A percentile compares a stretch with the other conserved stretches of the same genome.
Evolutionary conservation across 805 yeast species (phyloP).

Genomic region (Kuraishia borneana): DNA sequence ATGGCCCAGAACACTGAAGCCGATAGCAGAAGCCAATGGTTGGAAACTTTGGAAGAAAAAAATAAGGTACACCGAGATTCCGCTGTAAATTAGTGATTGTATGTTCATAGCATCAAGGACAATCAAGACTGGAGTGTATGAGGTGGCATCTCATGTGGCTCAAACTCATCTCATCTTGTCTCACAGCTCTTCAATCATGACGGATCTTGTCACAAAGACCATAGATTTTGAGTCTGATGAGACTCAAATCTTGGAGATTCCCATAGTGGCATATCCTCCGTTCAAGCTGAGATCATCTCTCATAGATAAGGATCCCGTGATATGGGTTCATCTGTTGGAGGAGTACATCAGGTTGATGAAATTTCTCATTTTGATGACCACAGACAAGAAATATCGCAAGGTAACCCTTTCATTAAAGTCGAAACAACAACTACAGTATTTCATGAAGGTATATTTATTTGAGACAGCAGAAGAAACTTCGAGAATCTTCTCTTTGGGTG

Average conservation of each 20-base stretch:
- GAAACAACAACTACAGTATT: conserved; percentile 44
- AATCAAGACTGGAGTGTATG: not conserved
- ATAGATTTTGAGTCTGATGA: conserved; percentile 2
- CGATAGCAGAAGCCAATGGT: conserved; percentile 51
- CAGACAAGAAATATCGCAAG: conserved; percentile 19
- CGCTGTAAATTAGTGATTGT: not conserved
- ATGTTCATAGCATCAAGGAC: not conserved
- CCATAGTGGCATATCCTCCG: conserved; percentile 65
- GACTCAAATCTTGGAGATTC: conserved; percentile 23
- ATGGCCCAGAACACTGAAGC: conserved; percentile 61
- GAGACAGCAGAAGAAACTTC: conserved; percentile 55
- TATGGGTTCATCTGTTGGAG: conserved; percentile 66
- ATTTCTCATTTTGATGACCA: conserved; percentile 24
- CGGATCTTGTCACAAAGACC: not conserved
- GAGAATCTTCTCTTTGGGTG: conserved; percentile 57
- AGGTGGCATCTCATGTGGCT: not conserved
- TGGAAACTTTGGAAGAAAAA: no score
- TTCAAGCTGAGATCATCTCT: conserved; percentile 65
- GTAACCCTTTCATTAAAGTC: conserved; percentile 36
- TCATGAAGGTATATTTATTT: conserved; percentile 43
- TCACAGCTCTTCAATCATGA: no score
- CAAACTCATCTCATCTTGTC: no score
- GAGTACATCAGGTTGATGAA: conserved; percentile 45
- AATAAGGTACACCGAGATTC: no score
- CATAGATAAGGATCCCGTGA: conserved; percentile 75